Evolutionary conservation across 148 eudicot genomes (phyloP), one percentile per base, ranked within the genome.

Genomic region (Selenicereus undatus): DNA sequence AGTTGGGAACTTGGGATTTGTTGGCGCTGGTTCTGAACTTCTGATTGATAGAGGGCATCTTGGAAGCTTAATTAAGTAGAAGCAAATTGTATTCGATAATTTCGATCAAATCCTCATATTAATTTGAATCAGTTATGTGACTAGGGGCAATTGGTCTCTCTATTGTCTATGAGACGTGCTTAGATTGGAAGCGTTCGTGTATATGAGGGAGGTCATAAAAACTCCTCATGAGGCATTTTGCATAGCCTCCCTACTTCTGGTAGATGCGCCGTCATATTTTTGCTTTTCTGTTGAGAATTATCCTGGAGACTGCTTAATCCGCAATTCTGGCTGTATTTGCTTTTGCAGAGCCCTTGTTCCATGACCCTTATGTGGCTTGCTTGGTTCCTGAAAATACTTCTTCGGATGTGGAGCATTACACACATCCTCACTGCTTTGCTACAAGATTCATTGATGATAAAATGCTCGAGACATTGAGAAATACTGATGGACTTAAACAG

Each of bases 401-500:
- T 30, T 29, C 85, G 54, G 82, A 91, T 74, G 60, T 9, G 65
- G 78, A 79, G 66, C 85, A 69, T 43, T 56, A 76, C 65, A 21
- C 80, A 45, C 92, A 88, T 73, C 83, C 82, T 36, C 89, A 93
- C 80, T 93, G 97, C 87, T 78, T 93, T 72, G 93, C 91, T 16
- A 93, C 94, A 73, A 91, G 86, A 88, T 93, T 92, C 82, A 89
- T 95, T 65, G 99, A 95, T 84, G 92, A 95, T 77, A 90, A 88
- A 69, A 82, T 95, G 89, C 81, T 92, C 58, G 81, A 66, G 64
- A 79, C 88, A 79, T 75, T 89, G 77, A 84, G 85, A 32, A 78
- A 83, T 64, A 81, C 62, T 13, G 93, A 93, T 32, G 95, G 88
- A 52, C 83, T 89, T 82, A 91, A 79, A 79, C 99, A 95, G 97